phyloP scores from a whole-genome alignment of 306 rosid genomes.

The Sphenostylis stenocarpa region DNA sequence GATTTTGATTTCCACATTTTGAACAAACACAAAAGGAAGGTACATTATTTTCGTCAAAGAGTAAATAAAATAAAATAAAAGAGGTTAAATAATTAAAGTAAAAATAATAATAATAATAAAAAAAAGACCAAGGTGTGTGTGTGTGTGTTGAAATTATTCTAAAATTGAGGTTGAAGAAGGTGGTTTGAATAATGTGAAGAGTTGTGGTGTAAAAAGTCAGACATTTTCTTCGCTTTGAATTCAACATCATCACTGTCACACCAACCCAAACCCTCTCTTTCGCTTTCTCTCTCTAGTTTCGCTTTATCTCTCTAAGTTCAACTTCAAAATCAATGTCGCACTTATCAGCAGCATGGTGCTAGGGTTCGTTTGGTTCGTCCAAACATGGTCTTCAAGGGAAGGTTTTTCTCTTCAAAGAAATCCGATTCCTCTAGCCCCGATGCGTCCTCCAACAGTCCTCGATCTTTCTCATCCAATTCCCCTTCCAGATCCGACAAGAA shows the following conservation, averaged over 20 bases:
- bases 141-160: not conserved
- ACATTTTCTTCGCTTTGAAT: constrained; percentile 12
- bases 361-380: constrained; percentile 25
- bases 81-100: too few species aligned
- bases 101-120: not conserved
- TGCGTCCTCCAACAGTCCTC: constrained; percentile 69
- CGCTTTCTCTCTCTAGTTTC: too few species aligned
- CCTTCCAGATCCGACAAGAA: constrained; percentile 91
- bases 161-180: not conserved
- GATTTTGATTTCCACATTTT: not conserved
- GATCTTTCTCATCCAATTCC: constrained; percentile 70
- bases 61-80: not conserved
- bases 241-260: not conserved
- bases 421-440: constrained; percentile 89
- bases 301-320: not conserved
- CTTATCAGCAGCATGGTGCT: constrained; percentile 45
- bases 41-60: not conserved
- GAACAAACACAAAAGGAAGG: not conserved
- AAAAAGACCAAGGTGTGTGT: not conserved
- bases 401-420: constrained; percentile 92
- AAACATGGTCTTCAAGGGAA: constrained; percentile 88
- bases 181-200: not conserved
- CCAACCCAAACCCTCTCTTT: not conserved
- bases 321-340: constrained; percentile 41
- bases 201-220: not conserved